Evolutionary conservation across 768 basidiomycete genomes (phyloP).

Genomic region (Leccinellum albellum): DNA sequence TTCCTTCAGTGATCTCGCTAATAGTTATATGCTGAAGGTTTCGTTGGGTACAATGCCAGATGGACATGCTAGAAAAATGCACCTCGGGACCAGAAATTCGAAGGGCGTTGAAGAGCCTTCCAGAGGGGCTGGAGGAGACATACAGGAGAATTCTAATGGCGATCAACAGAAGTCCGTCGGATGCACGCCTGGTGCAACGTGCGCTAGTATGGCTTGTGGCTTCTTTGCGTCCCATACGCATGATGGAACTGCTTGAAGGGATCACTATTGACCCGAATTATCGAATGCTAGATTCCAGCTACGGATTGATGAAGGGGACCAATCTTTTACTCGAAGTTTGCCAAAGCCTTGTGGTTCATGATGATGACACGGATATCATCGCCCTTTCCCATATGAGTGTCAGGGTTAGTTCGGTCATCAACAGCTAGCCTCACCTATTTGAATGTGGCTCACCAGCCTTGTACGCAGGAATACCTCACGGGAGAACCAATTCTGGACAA

Average conservation of each 20-base stretch:
- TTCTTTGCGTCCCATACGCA: slow-evolving; percentile 4
- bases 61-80: slow-evolving; percentile 8
- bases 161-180: background rate
- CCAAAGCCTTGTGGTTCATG: slow-evolving; percentile 7
- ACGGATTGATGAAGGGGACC: background rate
- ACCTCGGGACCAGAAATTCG: background rate
- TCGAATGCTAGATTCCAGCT: background rate
- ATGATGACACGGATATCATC: slow-evolving; percentile 9
- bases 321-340: background rate
- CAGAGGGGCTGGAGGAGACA: slow-evolving; percentile 18
- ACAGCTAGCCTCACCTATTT: background rate
- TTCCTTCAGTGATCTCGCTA: background rate
- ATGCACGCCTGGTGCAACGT: background rate
- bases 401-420: slow-evolving; percentile 1
- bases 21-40: slow-evolving; percentile 1
- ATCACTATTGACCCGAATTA: background rate
- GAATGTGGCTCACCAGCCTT: background rate
- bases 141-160: slow-evolving; percentile 18
- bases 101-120: slow-evolving; percentile 4
- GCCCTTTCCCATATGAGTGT: slow-evolving; percentile 16
- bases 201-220: slow-evolving; percentile 11
- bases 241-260: slow-evolving; percentile 10
- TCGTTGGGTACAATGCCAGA: slow-evolving; percentile 17
- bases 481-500: background rate
- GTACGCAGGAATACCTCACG: slow-evolving; percentile 9